Evolutionary conservation across 1,284 basidiomycete species (phyloP), one percentile per base, ranked within the genome.

Genomic region (Ceraceosorus guamensis): DNA sequence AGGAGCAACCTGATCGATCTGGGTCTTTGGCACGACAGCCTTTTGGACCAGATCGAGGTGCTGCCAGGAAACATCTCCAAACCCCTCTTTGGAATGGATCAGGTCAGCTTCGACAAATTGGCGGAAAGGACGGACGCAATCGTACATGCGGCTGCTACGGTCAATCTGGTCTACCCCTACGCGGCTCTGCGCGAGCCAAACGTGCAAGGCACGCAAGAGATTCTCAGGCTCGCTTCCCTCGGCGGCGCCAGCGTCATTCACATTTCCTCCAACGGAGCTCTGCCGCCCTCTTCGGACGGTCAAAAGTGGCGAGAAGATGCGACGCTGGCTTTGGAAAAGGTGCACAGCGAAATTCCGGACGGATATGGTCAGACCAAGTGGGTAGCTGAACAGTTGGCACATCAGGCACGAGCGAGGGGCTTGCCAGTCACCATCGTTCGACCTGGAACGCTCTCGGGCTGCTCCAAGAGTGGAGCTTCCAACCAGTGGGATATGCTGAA

Each of bases 311-410:
- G 64, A 34, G 71, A 77, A 53, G 57, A 57, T 35, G 56, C 67
- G 35, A 66, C 67, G 56, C 64, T 68, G 50, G 65, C 62, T 11
- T 71, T 76, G 16, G 66, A 67, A 0, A 70, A 67, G 16, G 70
- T 72, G 53, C 33, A 32, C 30, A 59, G 46, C 41, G 49, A 52
- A 24, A 59, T 77, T 44, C 63, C 72, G 44, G 75, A 77, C 53
- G 76, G 76, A 7, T 77, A 77, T 61, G 72, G 76, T 18, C 76
- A 77, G 64, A 76, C 71, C 48, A 77, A 77, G 58, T 77, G 76
- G 76, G 76, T 77, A 7, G 70, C 76, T 31, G 76, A 77, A 53
- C 68, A 68, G 63, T 66, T 77, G 10, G 72, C 71, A 32, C 51
- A 64, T 18, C 68, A 76, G 37, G 68, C 74, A 14, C 56, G 60